Evolutionary conservation across 148 eudicot genomes (phyloP), one percentile per base, ranked within the genome.

Genomic region (Mesembryanthemum crystallinum): DNA sequence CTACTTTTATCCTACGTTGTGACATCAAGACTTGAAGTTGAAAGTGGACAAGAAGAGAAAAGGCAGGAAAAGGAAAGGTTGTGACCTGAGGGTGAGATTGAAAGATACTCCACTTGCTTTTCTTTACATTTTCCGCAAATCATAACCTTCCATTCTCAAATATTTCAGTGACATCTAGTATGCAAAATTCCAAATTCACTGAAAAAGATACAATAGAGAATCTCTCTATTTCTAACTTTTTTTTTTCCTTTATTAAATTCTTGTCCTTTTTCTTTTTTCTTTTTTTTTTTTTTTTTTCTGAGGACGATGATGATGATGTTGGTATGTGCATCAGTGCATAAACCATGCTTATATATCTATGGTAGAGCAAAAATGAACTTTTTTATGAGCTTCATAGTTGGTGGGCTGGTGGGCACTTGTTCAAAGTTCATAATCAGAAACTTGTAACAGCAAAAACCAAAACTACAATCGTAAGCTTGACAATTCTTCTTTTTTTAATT

Each of bases 401-500:
- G 82, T 76, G 67, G 70, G 67, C 79, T 78, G 82, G 82, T 76
- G 67, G 70, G 67, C 79, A 62, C 54, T 69, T 73, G 66, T 60
- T 51, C 68, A 75, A 60, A 77, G 69, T 76, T 75, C 62, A 67
- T 75, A 75, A 75, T 73, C 77, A 59, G 58, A 77, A 75, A 72
- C 73, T 73, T 76, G 73, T 75, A 66, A 27, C 68, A 54, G 17
- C 68, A 60, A 37, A 65, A 62, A 3, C 23, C 64, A 12, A 24
- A 51, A 74, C 70, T 58, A 78, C 74, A 78, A 61, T 76, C 64
- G 37, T 62, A 35, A 35, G 39, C 39, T 47, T 69, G 63, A 7
- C 33, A 32, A n/a, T 2, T 57, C n/a, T 57, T 7, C 11, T 23
- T 35, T 58, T 21, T 72, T 25, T 17, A 15, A 25, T 23, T 77